Base-by-base conservation (phyloP, 2,329 filamentous ascomycete species). In the Ambrosiella xylebori region DNA sequence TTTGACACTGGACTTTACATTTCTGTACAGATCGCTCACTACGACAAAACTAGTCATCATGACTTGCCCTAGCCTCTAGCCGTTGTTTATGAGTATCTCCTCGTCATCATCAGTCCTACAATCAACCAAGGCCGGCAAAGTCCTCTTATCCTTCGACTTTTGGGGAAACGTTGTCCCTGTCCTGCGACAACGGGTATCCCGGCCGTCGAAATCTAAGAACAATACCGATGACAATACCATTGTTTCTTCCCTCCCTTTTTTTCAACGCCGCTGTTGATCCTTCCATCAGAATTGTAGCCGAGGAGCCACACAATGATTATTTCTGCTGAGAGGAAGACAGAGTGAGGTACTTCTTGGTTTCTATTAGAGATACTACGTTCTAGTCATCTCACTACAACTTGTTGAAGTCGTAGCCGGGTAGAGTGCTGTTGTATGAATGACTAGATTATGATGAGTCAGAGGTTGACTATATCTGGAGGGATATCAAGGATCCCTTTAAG, bases 241-340 rank as follows among this genome's bases (percentile, higher is more conserved):
- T 19, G 19, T 19, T 19, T 1, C 15, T 40, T 37, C 9, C 45
- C n/a, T 15, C 15, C 40, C 49, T 44, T 51, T 44, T 44, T 15
- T 47, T 3, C n/a, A 47, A 11, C n/a, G 38, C 9, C 9, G 17
- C 35, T 13, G 44, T 15, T n/a, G 40, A 56, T 54, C 17, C 53
- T 3, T 37, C 49, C 36, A 44, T 61, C 38, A 52, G 56, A 36
- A 51, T 58, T 41, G 51, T 61, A 9, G 56, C 59, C 13, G 59
- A 61, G 38, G 59, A 56, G 3, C 56, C 59, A 3, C 44, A 51
- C 8, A 57, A 61, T 19, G 52, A 61, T 15, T 58, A 58, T 45
- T 61, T 57, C 35, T 58, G 56, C 38, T 61, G 59, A 52, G 56
- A 61, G 19, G 59, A 61, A 52, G 59, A 61, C 52, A 55, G 51